A percentile compares a stretch with the other conserved stretches of the same genome.
Evolutionary conservation across 768 basidiomycete species (phyloP).

Genomic region (Trametes cingulata): DNA sequence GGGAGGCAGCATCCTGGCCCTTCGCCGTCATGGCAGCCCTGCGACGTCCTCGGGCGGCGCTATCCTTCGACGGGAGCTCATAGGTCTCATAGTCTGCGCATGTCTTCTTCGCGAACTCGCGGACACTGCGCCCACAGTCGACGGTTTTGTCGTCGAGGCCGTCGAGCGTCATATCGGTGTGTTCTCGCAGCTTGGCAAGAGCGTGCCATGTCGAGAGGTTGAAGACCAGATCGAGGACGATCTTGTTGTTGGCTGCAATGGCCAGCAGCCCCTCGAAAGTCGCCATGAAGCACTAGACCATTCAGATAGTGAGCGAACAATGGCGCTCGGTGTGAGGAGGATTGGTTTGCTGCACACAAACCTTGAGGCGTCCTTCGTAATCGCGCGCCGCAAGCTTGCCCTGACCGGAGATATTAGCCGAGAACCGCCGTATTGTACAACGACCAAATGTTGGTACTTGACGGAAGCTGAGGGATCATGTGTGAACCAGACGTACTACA

Average conservation of each 20-base stretch:
- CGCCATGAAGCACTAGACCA: neutral
- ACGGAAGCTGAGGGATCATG: neutral
- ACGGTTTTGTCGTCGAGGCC: neutral
- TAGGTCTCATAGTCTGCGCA: neutral
- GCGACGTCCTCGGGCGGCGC: neutral
- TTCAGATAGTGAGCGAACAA: neutral
- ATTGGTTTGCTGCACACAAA: no score
- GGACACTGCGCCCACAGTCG: neutral
- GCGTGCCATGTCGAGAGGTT: neutral
- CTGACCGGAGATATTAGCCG: neutral
- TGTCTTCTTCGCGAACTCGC: neutral
- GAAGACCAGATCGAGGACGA: neutral
- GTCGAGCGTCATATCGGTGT: neutral
- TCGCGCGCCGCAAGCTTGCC: neutral
- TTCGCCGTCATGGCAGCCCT: neutral
- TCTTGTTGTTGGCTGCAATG: neutral
- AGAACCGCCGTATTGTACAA: neutral
- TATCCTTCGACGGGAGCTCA: neutral
- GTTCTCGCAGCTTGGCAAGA: neutral
- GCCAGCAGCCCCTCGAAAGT: neutral
- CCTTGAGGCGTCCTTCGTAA: neutral
- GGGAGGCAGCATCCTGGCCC: neutral
- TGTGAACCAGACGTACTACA: no score
- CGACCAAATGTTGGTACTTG: neutral
- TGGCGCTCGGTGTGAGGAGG: no score